Percentiles rank a stretch among this genome's conserved stretches.
Conservation (phyloP, 257 asterid genomes). For the Verbena officinalis region DNA sequence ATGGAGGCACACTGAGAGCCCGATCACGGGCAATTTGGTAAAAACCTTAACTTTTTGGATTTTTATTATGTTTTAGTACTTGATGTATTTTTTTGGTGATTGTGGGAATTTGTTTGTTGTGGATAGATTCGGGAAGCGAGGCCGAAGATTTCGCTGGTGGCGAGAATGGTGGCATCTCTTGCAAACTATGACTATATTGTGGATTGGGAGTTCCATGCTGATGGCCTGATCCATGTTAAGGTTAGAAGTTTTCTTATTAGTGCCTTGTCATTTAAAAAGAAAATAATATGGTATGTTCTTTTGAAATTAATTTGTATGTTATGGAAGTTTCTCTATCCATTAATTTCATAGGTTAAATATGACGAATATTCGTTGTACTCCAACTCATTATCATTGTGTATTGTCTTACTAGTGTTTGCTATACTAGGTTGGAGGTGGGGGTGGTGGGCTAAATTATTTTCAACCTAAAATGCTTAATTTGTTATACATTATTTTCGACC, state of each 20-base stretch:
- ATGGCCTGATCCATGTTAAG: constrained; percentile 71
- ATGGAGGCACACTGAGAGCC: constrained; percentile 78
- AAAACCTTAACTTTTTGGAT: background rate
- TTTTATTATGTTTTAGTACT: background rate
- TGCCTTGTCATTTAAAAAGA: background rate
- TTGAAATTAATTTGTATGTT: background rate
- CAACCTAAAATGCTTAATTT: too few species aligned
- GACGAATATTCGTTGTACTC: too few species aligned
- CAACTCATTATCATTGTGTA: too few species aligned
- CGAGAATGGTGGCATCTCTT: constrained; percentile 62
- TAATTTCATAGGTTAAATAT: too few species aligned
- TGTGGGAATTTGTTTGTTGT: background rate
- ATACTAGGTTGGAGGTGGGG: too few species aligned
- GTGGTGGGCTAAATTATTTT: too few species aligned
- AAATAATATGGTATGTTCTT: background rate
- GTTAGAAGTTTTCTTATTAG: constrained; percentile 30
- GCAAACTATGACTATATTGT: constrained; percentile 77
- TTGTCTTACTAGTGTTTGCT: too few species aligned
- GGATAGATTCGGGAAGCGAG: constrained; percentile 62
- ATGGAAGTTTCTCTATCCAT: too few species aligned
- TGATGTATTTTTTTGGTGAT: background rate
- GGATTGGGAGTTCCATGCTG: constrained; percentile 86
- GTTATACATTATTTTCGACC: too few species aligned
- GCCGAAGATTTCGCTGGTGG: constrained; percentile 67
- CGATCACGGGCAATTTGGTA: constrained; percentile 46